Conservation (phyloP, 331 rosid genomes). For the Cydonia oblonga region DNA sequence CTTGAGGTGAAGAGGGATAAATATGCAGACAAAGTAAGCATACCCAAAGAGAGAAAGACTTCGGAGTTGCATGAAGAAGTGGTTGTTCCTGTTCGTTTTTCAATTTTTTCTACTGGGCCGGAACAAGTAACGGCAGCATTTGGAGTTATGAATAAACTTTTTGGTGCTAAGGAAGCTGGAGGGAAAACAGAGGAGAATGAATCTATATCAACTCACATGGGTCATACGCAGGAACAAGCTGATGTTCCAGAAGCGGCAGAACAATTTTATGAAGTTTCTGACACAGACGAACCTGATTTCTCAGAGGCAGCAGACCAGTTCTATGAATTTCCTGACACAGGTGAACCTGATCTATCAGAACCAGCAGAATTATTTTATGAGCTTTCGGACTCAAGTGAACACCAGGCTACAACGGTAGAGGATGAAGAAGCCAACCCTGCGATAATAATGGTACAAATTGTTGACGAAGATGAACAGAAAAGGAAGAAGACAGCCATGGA, state of each 20-base stretch:
- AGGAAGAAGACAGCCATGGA: slow-evolving; percentile 7
- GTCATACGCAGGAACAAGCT: slow-evolving; percentile 28
- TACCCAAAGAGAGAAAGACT: slow-evolving; percentile 26
- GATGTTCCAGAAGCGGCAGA: slow-evolving; percentile 28
- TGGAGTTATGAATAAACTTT: slow-evolving; percentile 2
- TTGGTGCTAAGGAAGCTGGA: slow-evolving; percentile 22
- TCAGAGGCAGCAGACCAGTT: slow-evolving; percentile 24
- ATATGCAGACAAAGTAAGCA: background rate
- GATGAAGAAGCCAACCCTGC: slow-evolving; percentile 22
- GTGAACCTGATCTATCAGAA: slow-evolving; percentile 26
- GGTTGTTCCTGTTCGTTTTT: slow-evolving; percentile 18
- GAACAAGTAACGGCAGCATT: slow-evolving; percentile 27
- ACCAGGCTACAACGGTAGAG: slow-evolving; percentile 18
- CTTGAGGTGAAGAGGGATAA: background rate
- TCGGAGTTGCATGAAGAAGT: slow-evolving; percentile 25
- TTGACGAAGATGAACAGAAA: slow-evolving; percentile 3
- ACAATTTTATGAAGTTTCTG: slow-evolving; percentile 25
- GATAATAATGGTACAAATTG: background rate
- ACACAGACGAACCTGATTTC: slow-evolving; percentile 7
- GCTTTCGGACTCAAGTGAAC: slow-evolving; percentile 2
- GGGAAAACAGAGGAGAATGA: slow-evolving; percentile 20
- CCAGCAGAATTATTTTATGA: slow-evolving; percentile 34
- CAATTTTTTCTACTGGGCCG: slow-evolving; percentile 26
- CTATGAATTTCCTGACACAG: slow-evolving; percentile 22
- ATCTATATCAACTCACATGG: slow-evolving; percentile 19